Conservation (phyloP, 768 basidiomycete species). For the Russula olivacea region DNA sequence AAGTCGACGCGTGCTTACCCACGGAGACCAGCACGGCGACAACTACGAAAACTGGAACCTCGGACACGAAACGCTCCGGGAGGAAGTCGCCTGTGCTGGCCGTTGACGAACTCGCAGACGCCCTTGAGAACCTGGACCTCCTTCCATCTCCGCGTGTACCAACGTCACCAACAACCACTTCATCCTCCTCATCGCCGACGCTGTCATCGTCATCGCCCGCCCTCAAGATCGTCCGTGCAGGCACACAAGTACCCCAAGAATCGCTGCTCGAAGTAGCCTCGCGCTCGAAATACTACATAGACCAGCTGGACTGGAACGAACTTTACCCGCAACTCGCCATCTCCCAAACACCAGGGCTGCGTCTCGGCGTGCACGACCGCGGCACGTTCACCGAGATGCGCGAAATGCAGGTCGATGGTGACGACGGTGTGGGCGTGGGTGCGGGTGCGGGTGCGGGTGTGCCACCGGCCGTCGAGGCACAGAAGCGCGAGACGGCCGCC, state of each 20-base stretch:
- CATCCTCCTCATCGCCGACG: no score
- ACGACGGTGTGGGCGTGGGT: no score
- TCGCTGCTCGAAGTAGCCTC: conserved; percentile 35
- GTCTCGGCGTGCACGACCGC: conserved; percentile 50
- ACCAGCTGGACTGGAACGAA: conserved; percentile 49
- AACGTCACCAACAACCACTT: background rate
- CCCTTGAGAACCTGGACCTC: conserved; percentile 24
- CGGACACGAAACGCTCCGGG: background rate
- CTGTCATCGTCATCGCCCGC: background rate
- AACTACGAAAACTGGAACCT: background rate
- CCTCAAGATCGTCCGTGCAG: conserved; percentile 17
- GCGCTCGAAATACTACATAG: conserved; percentile 23
- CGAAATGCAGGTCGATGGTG: conserved; percentile 35
- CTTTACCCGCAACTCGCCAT: conserved; percentile 62
- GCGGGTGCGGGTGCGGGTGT: conserved; percentile 11
- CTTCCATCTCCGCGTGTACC: background rate
- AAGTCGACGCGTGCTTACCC: conserved; percentile 41
- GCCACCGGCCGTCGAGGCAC: background rate
- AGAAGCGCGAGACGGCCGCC: background rate
- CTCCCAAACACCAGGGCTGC: conserved; percentile 59
- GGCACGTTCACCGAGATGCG: conserved; percentile 49
- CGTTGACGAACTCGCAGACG: conserved; percentile 26
- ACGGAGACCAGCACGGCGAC: background rate
- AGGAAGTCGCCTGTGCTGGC: background rate
- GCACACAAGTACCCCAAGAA: conserved; percentile 19